A percentile compares a stretch with the other conserved stretches of the same genome.
Conservation (phyloP, 768 basidiomycete genomes). For the Epithele typhae region DNA sequence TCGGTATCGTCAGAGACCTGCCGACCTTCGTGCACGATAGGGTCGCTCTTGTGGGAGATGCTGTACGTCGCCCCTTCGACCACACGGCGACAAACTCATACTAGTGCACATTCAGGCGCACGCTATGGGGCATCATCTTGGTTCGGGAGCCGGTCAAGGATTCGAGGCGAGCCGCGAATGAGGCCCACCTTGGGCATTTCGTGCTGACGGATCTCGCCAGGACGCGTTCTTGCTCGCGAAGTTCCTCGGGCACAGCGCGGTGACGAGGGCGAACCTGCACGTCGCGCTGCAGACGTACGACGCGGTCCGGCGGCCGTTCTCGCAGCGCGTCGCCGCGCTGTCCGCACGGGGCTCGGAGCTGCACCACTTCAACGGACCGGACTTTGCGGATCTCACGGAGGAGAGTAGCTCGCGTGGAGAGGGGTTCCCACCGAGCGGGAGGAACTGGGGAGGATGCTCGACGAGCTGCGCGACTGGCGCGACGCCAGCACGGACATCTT, state of each 20-base stretch:
- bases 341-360: slow-evolving; percentile 14
- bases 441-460: not conserved
- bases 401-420: slow-evolving; percentile 1
- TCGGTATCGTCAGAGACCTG: slow-evolving; percentile 38
- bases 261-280: slow-evolving; percentile 19
- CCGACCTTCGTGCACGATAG: slow-evolving; percentile 33
- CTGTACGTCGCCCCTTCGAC: slow-evolving; percentile 28
- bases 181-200: no score
- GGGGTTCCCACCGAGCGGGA: not conserved
- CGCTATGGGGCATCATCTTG: slow-evolving; percentile 12
- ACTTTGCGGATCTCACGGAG: not conserved
- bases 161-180: slow-evolving; percentile 13
- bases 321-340: slow-evolving; percentile 18
- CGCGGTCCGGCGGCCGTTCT: slow-evolving; percentile 26
- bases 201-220: not conserved
- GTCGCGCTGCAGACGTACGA: slow-evolving; percentile 29
- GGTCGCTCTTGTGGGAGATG: slow-evolving; percentile 46
- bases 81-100: not conserved
- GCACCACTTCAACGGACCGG: slow-evolving; percentile 19
- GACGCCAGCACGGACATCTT: not conserved
- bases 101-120: slow-evolving; percentile 23
- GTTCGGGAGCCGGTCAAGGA: slow-evolving; percentile 12
- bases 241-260: slow-evolving; percentile 21
- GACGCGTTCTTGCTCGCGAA: slow-evolving; percentile 29
- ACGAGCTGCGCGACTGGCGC: not conserved